These are phyloP conservation scores for Amaranthus palmeri DNA, from an alignment of 148 eudicot genomes.

Conservation along the genomic window DNA sequence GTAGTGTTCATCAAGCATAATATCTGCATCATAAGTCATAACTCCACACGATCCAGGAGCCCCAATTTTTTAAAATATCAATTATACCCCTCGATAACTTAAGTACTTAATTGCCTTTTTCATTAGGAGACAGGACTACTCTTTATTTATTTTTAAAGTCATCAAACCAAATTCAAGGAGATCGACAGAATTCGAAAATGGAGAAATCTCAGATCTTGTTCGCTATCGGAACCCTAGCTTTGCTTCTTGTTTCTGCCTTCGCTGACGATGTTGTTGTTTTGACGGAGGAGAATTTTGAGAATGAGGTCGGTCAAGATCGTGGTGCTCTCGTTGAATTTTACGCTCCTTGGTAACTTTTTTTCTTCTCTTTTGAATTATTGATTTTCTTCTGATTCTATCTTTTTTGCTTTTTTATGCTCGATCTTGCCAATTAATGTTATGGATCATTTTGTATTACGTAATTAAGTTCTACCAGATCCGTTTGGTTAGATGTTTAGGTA, in stretches of 20 bases:
- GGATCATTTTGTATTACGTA: not conserved
- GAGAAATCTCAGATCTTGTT: slow-evolving; percentile 42
- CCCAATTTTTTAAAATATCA: not conserved
- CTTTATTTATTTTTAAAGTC: too few relatives aligned
- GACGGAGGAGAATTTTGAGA: slow-evolving; percentile 89
- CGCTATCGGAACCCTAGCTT: slow-evolving; percentile 34
- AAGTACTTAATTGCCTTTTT: not conserved
- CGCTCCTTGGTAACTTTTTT: slow-evolving; percentile 75
- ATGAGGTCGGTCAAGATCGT: slow-evolving; percentile 90
- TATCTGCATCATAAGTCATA: too few relatives aligned
- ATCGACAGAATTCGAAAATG: slow-evolving; percentile 18
- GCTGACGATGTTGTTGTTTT: slow-evolving; percentile 84
- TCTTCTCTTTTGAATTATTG: not conserved
- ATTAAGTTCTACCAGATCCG: slow-evolving; percentile 13
- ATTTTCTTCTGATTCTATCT: not conserved
- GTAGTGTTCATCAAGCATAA: too few relatives aligned
- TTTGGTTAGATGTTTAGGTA: not conserved
- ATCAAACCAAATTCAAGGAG: not conserved
- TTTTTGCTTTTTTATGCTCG: not conserved
- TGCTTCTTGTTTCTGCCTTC: slow-evolving; percentile 29
- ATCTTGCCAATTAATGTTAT: not conserved
- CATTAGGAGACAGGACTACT: too few relatives aligned
- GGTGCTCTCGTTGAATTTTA: slow-evolving; percentile 94
- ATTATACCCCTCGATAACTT: not conserved
- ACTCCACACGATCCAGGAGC: slow-evolving; percentile 5